These are phyloP conservation scores for Cephalotrichum gorgonifer DNA, from an alignment of 2,329 filamentous ascomycete genomes.

Conservation along the genomic window DNA sequence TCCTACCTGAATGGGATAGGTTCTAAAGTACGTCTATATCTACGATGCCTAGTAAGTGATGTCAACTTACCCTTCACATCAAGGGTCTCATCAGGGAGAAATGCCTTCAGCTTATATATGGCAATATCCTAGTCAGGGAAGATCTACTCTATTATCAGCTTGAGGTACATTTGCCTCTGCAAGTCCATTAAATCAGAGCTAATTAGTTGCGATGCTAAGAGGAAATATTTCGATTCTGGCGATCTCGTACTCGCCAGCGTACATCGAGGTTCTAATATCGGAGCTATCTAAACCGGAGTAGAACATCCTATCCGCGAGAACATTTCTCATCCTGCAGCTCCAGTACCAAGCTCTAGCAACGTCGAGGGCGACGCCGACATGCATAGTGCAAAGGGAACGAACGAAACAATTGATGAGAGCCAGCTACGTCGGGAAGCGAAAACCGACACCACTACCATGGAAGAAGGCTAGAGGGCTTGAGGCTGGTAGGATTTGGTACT, in stretches of 20 bases:
- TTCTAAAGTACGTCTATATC: neutral
- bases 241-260: constrained; percentile 3
- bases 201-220: neutral
- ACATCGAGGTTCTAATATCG: constrained; percentile 5
- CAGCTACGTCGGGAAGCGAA: neutral
- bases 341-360: constrained; percentile 5
- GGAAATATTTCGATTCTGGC: constrained; percentile 6
- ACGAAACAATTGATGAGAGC: neutral
- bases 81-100: constrained; percentile 3
- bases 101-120: constrained; percentile 8
- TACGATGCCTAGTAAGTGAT: neutral
- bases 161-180: neutral
- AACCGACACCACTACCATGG: no score
- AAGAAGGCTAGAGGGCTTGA: no score
- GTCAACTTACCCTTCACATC: neutral
- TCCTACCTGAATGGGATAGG: neutral
- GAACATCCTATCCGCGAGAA: constrained; percentile 4
- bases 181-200: neutral
- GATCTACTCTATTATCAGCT: neutral
- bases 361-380: neutral
- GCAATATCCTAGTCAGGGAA: neutral
- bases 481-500: no score
- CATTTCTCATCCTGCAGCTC: constrained; percentile 4
- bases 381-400: neutral
- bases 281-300: constrained; percentile 1